Base-by-base conservation (phyloP, 1,284 basidiomycete genomes). In the Phaffia rhodozyma region DNA sequence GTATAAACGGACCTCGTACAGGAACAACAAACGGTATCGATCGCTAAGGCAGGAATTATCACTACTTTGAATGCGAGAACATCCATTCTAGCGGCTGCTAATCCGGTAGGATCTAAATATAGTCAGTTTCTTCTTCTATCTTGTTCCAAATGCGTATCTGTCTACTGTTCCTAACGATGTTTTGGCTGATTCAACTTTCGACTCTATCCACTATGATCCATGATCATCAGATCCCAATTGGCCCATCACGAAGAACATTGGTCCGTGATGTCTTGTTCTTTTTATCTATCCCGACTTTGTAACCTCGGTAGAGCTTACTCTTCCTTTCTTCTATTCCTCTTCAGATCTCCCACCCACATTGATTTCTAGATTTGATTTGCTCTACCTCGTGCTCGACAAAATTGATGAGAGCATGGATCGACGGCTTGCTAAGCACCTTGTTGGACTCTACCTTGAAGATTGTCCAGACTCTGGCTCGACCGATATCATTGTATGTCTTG, bases 1-100 rank as follows among this genome's bases (percentile, higher is more conserved):
- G 52, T n/a, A 50, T 58, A 59, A 38, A 20, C n/a, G 20, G 6
- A 1, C 7, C 27, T 55, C 16, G 13, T 43, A 23, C 69, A 91
- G 90, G 94, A 98, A 83, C 94, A 98, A 86, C 94, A 98, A 86
- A 98, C 94, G 0, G 92, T 98, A 2, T 97, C 93, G 1, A 94
- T 98, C 66, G 96, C 96, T n/a, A 98, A 98, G 77, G 94, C 94
- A 0, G 96, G 96, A 13, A 98, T 98, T 72, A 98, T 97, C 74
- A 98, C 94, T 0, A 97, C 96, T 0, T 81, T 98, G 68, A 98
- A 98, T 71, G 94, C 96, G 0, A 83, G 96, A 47, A 97, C 94
- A 0, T 98, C 96, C 0, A 92, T 98, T 69, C 80, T 98, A 2
- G 94, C 94, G 1, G 94, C 93, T 9, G 94, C 94, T 50, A 98